Conservation (phyloP, 2,329 filamentous ascomycete genomes). For the Sporothrix luriei region DNA sequence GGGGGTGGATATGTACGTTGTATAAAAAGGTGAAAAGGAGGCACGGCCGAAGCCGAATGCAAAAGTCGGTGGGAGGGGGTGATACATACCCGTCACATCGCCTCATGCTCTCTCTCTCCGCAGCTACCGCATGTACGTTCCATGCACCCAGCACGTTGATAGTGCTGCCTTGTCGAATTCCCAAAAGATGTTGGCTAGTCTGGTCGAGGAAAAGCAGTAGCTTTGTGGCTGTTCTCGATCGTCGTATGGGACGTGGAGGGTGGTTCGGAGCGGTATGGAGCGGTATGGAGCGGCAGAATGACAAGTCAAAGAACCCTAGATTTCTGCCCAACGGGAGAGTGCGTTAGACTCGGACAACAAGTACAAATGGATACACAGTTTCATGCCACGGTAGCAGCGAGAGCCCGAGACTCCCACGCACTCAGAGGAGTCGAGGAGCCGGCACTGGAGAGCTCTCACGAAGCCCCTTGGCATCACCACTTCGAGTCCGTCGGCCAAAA, state of each 20-base stretch:
- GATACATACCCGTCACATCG: slow-evolving; percentile 34
- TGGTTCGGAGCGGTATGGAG: slow-evolving; percentile 27
- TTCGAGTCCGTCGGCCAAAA: background rate
- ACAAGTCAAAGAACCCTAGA: slow-evolving; percentile 17
- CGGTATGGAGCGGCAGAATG: slow-evolving; percentile 27
- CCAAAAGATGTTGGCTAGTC: background rate
- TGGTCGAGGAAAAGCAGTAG: background rate
- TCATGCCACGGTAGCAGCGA: background rate
- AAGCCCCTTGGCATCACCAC: slow-evolving; percentile 5
- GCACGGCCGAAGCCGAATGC: background rate
- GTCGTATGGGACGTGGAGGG: slow-evolving; percentile 11
- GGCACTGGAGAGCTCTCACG: background rate
- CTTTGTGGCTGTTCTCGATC: background rate
- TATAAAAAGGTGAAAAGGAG: slow-evolving; percentile 5
- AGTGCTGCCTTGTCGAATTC: background rate
- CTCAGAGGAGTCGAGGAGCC: background rate
- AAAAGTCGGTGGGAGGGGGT: slow-evolving; percentile 26
- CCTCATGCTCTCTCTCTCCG: slow-evolving; percentile 31
- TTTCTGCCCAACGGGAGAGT: slow-evolving; percentile 27
- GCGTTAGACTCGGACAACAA: slow-evolving; percentile 20
- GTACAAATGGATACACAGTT: background rate
- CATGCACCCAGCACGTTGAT: slow-evolving; percentile 25
- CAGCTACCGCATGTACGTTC: slow-evolving; percentile 28
- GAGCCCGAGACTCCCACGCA: background rate
- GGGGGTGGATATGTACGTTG: slow-evolving; percentile 3